A percentile compares a stretch with the other conserved stretches of the same genome.
Conservation (phyloP, 441 rosid species). For the Arabidopsis lyrata region DNA sequence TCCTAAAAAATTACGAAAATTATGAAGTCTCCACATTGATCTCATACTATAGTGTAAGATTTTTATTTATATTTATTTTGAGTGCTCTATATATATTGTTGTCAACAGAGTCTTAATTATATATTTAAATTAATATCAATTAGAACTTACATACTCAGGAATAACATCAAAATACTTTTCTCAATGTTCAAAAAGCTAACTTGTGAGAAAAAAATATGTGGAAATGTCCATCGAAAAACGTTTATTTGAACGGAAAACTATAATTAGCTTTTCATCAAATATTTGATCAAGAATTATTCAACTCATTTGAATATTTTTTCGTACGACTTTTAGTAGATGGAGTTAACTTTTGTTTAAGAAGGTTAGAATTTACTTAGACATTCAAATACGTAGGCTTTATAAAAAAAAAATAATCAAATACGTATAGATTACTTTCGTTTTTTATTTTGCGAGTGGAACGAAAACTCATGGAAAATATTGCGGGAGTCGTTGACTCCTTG, state of each 20-base stretch:
- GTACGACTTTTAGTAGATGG: background rate
- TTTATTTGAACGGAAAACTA: constrained; percentile 7
- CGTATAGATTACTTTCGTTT: background rate
- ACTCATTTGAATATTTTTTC: constrained; percentile 15
- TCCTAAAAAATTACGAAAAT: background rate
- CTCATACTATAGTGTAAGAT: background rate
- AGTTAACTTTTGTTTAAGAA: background rate
- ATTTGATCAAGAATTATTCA: constrained; percentile 24
- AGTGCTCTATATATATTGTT: background rate
- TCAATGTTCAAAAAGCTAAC: constrained; percentile 1
- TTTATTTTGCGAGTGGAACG: background rate
- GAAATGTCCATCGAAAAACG: background rate
- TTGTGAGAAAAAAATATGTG: background rate
- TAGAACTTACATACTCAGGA: constrained; percentile 8
- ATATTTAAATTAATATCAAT: background rate
- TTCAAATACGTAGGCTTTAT: background rate
- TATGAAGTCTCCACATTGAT: background rate
- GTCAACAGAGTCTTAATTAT: background rate
- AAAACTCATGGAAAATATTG: constrained; percentile 11
- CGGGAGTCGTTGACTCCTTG: constrained; percentile 20
- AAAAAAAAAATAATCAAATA: background rate
- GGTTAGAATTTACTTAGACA: constrained; percentile 14
- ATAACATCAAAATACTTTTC: constrained; percentile 23
- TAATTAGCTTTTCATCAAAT: background rate
- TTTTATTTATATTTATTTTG: no score